Conservation (phyloP, 176 grass and related monocot species). For the Ensete glaucum region DNA sequence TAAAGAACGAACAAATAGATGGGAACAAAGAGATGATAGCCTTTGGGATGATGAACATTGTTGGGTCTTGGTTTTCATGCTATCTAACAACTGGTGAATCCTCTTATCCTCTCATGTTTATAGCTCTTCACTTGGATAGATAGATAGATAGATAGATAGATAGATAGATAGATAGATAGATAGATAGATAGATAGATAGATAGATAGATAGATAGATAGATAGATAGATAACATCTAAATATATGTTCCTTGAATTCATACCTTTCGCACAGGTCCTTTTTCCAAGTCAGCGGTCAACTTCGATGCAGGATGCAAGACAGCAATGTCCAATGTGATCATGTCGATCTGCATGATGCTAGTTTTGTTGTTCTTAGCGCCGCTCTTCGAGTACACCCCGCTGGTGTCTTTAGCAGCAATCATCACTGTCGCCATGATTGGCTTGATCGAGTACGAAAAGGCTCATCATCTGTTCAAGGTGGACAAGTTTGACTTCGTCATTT, state of each 20-base stretch:
- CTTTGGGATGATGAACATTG: conserved; percentile 90
- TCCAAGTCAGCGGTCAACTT: conserved; percentile 98
- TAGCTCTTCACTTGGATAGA: not conserved
- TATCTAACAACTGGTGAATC: conserved; percentile 75
- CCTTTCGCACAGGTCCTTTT: conserved; percentile 53
- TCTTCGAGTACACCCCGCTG: conserved; percentile 87
- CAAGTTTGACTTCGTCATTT: conserved; percentile 91
- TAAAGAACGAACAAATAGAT: conserved; percentile 93
- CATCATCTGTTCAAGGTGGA: conserved; percentile 70
- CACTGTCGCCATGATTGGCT: conserved; percentile 79
- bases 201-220: too few relatives aligned
- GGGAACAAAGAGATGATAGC: conserved; percentile 99
- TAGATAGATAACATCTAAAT: too few relatives aligned
- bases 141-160: too few relatives aligned
- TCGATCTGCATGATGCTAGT: conserved; percentile 89
- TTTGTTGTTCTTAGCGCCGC: conserved; percentile 78
- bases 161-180: too few relatives aligned
- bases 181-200: too few relatives aligned
- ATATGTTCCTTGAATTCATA: too few relatives aligned
- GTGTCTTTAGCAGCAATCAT: conserved; percentile 84
- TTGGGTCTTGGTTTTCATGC: conserved; percentile 89
- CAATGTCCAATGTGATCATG: conserved; percentile 88
- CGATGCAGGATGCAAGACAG: conserved; percentile 76
- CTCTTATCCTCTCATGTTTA: not conserved
- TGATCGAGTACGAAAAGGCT: conserved; percentile 73